These are phyloP conservation scores for Penicillium verrucosum DNA, from an alignment of 2,329 filamentous ascomycete species.

Conservation along the genomic window DNA sequence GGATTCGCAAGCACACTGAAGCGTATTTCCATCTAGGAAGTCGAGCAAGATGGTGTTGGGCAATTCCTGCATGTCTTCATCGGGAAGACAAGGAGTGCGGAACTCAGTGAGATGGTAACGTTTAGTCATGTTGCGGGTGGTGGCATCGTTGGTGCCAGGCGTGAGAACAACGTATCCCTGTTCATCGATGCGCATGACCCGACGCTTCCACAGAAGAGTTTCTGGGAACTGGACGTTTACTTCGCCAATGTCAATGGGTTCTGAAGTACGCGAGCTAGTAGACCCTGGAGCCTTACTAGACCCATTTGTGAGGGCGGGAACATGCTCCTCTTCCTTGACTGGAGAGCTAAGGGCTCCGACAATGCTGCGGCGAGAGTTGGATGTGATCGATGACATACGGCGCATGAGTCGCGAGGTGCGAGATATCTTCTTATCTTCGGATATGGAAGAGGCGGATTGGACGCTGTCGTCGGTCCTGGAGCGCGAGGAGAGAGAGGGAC, in stretches of 20 bases:
- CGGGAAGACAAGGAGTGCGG: constrained; percentile 72
- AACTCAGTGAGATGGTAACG: constrained; percentile 86
- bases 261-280: constrained; percentile 31
- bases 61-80: constrained; percentile 88
- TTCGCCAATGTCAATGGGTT: constrained; percentile 73
- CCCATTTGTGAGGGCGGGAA: constrained; percentile 6
- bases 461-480: constrained; percentile 37
- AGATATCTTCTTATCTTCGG: constrained; percentile 53
- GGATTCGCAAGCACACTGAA: constrained; percentile 63
- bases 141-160: constrained; percentile 61
- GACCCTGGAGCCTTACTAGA: constrained; percentile 45
- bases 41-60: constrained; percentile 75
- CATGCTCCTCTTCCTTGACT: constrained; percentile 35
- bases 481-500: constrained; percentile 39
- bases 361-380: constrained; percentile 51
- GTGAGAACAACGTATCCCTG: constrained; percentile 80
- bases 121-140: constrained; percentile 62
- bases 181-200: constrained; percentile 80
- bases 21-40: constrained; percentile 58
- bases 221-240: constrained; percentile 98
- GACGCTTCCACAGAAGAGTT: constrained; percentile 91
- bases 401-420: constrained; percentile 63
- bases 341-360: constrained; percentile 36
- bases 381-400: constrained; percentile 61
- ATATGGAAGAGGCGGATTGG: constrained; percentile 27